phyloP scores from a whole-genome alignment of 352 stramenopile genomes.

The Globisporangium sylvaticum region DNA sequence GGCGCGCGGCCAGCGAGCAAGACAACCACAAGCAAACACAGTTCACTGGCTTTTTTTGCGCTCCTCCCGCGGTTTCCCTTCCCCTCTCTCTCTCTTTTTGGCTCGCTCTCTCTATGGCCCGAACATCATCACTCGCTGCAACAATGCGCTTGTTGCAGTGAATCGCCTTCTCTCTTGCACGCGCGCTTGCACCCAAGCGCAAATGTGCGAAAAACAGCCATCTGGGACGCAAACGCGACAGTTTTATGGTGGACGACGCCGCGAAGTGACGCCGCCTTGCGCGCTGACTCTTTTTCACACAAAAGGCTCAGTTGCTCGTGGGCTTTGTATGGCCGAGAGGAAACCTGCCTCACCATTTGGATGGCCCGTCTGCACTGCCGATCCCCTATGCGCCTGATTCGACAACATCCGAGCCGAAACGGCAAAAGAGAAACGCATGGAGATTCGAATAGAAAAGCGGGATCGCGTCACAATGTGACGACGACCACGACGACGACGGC shows the following conservation, averaged over 20 bases:
- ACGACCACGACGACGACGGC: not conserved
- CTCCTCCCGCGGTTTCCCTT: not conserved
- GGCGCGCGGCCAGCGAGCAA: not conserved
- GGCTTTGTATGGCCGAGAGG: not conserved
- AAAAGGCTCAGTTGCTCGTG: not conserved
- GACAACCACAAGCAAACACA: not conserved
- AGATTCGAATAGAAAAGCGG: not conserved
- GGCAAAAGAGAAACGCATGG: constrained; percentile 2
- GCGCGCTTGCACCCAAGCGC: not conserved
- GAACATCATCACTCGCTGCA: not conserved
- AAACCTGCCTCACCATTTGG: not conserved
- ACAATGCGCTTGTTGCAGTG: no score
- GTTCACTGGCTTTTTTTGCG: constrained; percentile 4
- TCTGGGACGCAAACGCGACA: not conserved
- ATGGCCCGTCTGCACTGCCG: not conserved
- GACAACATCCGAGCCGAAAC: not conserved
- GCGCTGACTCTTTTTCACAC: not conserved
- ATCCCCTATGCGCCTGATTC: not conserved
- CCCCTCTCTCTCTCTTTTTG: not conserved
- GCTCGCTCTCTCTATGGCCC: not conserved
- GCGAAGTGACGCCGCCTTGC: not conserved
- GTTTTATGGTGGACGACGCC: not conserved
- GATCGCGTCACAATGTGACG: not conserved
- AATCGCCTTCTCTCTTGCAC: no score
- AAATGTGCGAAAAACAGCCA: constrained; percentile 2